A percentile compares a stretch with the other conserved stretches of the same genome.
These are phyloP conservation scores for Debaryomyces nepalensis DNA, from an alignment of 1,139 yeast genomes.

Conservation along the genomic window DNA sequence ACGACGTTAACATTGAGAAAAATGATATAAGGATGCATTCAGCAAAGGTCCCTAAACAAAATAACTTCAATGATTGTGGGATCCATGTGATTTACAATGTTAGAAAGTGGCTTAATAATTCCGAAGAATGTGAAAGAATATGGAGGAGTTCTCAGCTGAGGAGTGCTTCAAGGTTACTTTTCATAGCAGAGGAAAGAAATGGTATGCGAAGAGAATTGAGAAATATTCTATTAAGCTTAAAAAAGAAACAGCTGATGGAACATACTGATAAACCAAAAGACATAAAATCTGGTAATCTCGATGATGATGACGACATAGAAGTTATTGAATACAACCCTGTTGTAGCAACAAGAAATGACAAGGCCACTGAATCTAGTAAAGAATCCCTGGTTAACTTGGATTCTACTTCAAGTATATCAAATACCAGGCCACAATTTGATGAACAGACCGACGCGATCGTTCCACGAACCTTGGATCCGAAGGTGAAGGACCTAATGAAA, in stretches of 20 bases:
- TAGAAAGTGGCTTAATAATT: slow-evolving; percentile 61
- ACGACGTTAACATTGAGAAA: slow-evolving; percentile 51
- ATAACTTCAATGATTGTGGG: slow-evolving; percentile 94
- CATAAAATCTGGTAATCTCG: slow-evolving; percentile 12
- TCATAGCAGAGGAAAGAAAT: slow-evolving; percentile 39
- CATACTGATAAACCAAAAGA: slow-evolving; percentile 1
- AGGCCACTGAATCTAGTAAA: neutral
- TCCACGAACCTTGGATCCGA: slow-evolving; percentile 17
- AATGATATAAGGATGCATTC: slow-evolving; percentile 46
- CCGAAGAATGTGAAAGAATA: slow-evolving; percentile 51
- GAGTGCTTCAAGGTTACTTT: slow-evolving; percentile 25
- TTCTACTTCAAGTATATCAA: too few relatives aligned
- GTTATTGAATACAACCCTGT: slow-evolving; percentile 24
- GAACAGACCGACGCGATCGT: neutral
- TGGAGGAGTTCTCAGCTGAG: slow-evolving; percentile 47
- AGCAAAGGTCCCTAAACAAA: slow-evolving; percentile 80
- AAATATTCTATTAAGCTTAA: slow-evolving; percentile 31
- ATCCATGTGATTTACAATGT: slow-evolving; percentile 86
- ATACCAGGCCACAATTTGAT: too few relatives aligned
- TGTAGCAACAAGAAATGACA: slow-evolving; percentile 1
- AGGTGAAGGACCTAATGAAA: slow-evolving; percentile 12
- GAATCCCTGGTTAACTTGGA: neutral
- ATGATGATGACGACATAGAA: slow-evolving; percentile 31
- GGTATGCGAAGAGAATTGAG: slow-evolving; percentile 38
- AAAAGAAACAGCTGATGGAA: slow-evolving; percentile 21